These are phyloP conservation scores for Podospora pseudocomata DNA, from an alignment of 495 filamentous ascomycete genomes.

Conservation along the genomic window DNA sequence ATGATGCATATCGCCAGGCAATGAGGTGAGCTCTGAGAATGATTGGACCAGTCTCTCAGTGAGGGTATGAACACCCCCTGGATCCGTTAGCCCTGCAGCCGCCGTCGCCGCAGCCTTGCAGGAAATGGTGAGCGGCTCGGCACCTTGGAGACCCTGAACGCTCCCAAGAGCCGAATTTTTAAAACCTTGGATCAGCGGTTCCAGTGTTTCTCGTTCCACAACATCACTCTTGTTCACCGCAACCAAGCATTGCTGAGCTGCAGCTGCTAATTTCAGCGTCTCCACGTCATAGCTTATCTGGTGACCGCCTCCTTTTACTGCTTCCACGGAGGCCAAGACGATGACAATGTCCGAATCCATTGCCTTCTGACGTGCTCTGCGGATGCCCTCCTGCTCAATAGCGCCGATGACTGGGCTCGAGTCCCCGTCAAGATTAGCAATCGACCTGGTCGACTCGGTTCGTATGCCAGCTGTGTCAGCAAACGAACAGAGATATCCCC, in stretches of 20 bases:
- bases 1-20: conserved; percentile 61
- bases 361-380: conserved; percentile 75
- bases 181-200: conserved; percentile 32
- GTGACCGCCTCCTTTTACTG: conserved; percentile 31
- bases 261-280: conserved; percentile 45
- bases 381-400: conserved; percentile 87
- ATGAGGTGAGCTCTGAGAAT: conserved; percentile 70
- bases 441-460: conserved; percentile 24
- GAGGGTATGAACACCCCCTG: conserved; percentile 66
- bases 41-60: conserved; percentile 60
- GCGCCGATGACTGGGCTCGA: conserved; percentile 53
- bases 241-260: conserved; percentile 60
- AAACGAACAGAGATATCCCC: conserved; percentile 81
- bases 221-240: conserved; percentile 82
- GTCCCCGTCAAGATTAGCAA: neutral
- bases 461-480: conserved; percentile 91
- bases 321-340: conserved; percentile 69
- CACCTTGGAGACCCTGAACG: conserved; percentile 27
- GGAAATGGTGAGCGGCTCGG: conserved; percentile 56
- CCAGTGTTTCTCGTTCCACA: conserved; percentile 34
- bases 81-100: conserved; percentile 42
- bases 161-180: conserved; percentile 29
- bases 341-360: conserved; percentile 82
- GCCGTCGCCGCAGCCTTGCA: conserved; percentile 48
- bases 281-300: conserved; percentile 46